phyloP scores from a whole-genome alignment of 352 stramenopile species.

The Thalassiosira delicatula region DNA sequence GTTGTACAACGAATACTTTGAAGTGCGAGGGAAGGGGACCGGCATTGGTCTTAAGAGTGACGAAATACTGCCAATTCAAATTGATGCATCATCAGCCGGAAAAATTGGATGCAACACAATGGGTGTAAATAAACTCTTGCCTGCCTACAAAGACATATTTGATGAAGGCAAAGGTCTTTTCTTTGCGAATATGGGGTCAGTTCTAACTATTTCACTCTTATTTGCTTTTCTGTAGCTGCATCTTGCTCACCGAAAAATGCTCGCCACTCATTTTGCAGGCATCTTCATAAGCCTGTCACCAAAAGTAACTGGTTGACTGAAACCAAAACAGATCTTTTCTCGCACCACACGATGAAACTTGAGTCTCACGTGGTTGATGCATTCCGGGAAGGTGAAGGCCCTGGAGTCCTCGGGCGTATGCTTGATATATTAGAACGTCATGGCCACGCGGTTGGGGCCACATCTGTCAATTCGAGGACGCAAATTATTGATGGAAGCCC shows the following conservation, averaged over 20 bases:
- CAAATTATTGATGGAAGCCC: conserved; percentile 65
- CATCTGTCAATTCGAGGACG: conserved; percentile 45
- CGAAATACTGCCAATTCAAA: conserved; percentile 55
- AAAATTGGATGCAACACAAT: conserved; percentile 58
- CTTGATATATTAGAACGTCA: conserved; percentile 64
- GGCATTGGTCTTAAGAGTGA: conserved; percentile 56
- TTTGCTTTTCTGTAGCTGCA: background rate
- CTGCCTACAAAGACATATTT: conserved; percentile 63
- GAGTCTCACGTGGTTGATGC: conserved; percentile 69
- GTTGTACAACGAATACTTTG: conserved; percentile 58
- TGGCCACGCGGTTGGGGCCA: conserved; percentile 58
- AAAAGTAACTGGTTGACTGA: conserved; percentile 68
- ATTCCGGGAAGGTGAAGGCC: conserved; percentile 62
- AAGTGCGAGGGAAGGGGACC: conserved; percentile 26
- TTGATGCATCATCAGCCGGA: conserved; percentile 55
- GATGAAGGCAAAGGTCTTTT: conserved; percentile 62
- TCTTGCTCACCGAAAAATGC: background rate
- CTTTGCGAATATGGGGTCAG: conserved; percentile 46
- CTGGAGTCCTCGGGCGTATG: conserved; percentile 69
- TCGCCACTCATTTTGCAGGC: conserved; percentile 7
- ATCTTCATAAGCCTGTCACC: conserved; percentile 75
- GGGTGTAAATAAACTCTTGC: conserved; percentile 64
- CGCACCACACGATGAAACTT: conserved; percentile 70
- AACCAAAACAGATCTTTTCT: conserved; percentile 71
- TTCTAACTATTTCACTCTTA: background rate